Conservation (phyloP, 139 green algal species). For the Tetraselmis chui region DNA sequence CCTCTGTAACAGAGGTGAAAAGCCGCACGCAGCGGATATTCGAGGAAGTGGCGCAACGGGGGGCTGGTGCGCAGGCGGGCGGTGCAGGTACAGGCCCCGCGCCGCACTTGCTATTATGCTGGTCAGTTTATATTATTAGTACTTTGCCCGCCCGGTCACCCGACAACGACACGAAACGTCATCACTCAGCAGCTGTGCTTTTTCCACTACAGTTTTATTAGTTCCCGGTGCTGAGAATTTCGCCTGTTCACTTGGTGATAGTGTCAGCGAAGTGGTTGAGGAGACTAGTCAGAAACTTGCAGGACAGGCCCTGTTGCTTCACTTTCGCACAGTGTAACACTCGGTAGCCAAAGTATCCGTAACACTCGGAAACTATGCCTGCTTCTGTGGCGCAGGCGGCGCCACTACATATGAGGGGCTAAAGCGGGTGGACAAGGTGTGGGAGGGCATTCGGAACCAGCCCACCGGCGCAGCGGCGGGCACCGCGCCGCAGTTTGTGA, state of each 20-base stretch:
- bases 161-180: constrained; percentile 25
- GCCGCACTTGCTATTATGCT: background rate
- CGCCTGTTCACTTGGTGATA: too few relatives aligned
- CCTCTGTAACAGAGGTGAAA: background rate
- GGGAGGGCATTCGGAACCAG: background rate
- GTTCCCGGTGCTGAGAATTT: too few relatives aligned
- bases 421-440: background rate
- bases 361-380: too few relatives aligned
- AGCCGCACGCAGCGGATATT: constrained; percentile 27
- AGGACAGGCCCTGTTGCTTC: too few relatives aligned
- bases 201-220: background rate
- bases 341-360: too few relatives aligned
- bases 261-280: too few relatives aligned
- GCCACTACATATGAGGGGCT: background rate
- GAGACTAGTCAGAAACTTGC: too few relatives aligned
- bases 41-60: constrained; percentile 17
- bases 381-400: constrained; percentile 10
- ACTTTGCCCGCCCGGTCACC: background rate
- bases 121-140: background rate
- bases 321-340: too few relatives aligned
- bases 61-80: background rate
- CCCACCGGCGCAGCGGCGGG: constrained; percentile 12
- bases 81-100: background rate
- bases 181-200: constrained; percentile 53
- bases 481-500: constrained; percentile 51